Conservation (phyloP, 805 yeast species). For the Metschnikowia kofuensis region DNA sequence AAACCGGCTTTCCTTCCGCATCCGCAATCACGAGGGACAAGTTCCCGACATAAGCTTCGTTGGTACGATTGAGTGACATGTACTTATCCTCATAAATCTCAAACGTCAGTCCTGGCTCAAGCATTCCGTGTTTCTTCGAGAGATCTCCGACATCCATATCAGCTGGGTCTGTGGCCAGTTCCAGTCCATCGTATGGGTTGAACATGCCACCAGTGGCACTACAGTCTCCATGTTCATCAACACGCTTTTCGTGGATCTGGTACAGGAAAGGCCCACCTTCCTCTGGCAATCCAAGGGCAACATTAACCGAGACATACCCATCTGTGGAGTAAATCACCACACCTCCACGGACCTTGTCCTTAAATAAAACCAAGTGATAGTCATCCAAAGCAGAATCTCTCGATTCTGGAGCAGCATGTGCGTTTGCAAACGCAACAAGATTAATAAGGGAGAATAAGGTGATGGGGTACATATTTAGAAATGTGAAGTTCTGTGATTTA, state of each 20-base stretch:
- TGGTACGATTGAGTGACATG: conserved; percentile 52
- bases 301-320: conserved; percentile 59
- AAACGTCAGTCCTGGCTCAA: conserved; percentile 66
- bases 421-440: background rate
- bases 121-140: conserved; percentile 72
- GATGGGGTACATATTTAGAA: background rate
- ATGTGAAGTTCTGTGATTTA: no score
- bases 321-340: conserved; percentile 16
- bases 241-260: conserved; percentile 59
- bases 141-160: conserved; percentile 70
- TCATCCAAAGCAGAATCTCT: background rate
- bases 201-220: conserved; percentile 52
- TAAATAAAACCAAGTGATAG: background rate
- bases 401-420: background rate
- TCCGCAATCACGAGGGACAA: background rate
- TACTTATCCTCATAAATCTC: conserved; percentile 60
- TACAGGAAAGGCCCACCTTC: conserved; percentile 65
- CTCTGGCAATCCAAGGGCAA: conserved; percentile 66
- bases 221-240: conserved; percentile 49
- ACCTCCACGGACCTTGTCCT: background rate
- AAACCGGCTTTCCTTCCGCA: background rate
- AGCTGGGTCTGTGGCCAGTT: conserved; percentile 48
- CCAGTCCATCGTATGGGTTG: conserved; percentile 55
- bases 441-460: background rate
- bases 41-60: conserved; percentile 3